These are phyloP conservation scores for Massariosphaeria phaeospora DNA, from an alignment of 495 filamentous ascomycete species.

Conservation along the genomic window DNA sequence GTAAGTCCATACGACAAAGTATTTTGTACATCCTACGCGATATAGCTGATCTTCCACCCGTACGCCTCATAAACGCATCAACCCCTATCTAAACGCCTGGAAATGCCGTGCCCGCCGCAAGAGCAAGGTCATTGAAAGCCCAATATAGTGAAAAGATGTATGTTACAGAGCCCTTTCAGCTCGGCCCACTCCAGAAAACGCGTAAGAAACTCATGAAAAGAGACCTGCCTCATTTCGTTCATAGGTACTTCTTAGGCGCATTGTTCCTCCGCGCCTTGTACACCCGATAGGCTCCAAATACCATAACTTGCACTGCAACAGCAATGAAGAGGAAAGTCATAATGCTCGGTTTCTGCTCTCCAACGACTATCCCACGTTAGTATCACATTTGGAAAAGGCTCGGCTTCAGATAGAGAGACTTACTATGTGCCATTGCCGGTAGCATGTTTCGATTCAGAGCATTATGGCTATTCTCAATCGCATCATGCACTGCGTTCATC, in stretches of 20 bases:
- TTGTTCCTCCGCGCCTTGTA: conserved; percentile 76
- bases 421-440: conserved; percentile 46
- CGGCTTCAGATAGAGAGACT: conserved; percentile 37
- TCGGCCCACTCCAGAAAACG: too few relatives aligned
- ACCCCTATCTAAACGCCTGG: too few relatives aligned
- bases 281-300: conserved; percentile 63
- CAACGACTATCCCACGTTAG: conserved; percentile 49
- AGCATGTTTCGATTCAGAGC: conserved; percentile 57
- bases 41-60: too few relatives aligned
- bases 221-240: too few relatives aligned
- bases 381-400: not conserved
- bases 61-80: too few relatives aligned
- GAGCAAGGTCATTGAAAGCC: too few relatives aligned
- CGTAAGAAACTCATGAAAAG: too few relatives aligned
- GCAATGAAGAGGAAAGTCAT: conserved; percentile 68
- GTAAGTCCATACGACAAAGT: too few relatives aligned
- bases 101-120: too few relatives aligned
- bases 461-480: conserved; percentile 67
- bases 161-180: too few relatives aligned
- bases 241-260: conserved; percentile 91
- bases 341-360: conserved; percentile 59
- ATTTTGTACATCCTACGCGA: too few relatives aligned
- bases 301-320: conserved; percentile 67
- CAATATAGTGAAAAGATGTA: too few relatives aligned
- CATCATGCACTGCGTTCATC: conserved; percentile 65